Percentiles rank a stretch among this genome's conserved stretches.
Evolutionary conservation across 176 grass and related monocot species (phyloP).

Genomic region (Zoysia japonica): DNA sequence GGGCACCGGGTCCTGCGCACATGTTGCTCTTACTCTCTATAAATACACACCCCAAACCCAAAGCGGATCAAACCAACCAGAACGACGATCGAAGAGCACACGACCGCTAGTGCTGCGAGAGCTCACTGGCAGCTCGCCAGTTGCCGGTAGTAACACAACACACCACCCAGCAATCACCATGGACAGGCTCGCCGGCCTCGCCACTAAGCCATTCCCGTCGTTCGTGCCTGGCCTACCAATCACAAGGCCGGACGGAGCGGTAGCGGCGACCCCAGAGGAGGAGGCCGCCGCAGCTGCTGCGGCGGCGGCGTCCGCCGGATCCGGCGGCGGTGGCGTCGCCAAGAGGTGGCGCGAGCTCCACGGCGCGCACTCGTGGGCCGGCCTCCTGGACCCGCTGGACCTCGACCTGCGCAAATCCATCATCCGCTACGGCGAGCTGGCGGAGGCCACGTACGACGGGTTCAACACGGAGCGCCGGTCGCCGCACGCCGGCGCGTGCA

Average conservation of each 20-base stretch:
- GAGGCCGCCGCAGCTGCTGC: too few species aligned
- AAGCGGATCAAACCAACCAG: neutral
- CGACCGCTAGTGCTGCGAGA: too few species aligned
- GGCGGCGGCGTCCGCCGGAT: too few species aligned
- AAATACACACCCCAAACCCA: neutral
- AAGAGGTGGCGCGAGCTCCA: constrained; percentile 55
- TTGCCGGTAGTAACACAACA: neutral
- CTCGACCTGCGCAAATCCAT: constrained; percentile 50
- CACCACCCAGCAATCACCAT: neutral
- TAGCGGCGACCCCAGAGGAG: neutral
- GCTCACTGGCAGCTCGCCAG: too few species aligned
- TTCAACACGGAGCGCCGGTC: constrained; percentile 57
- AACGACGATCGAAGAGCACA: neutral
- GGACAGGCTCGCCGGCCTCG: neutral
- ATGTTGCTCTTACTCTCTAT: too few species aligned
- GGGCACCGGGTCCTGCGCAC: too few species aligned
- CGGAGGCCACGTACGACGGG: constrained; percentile 51
- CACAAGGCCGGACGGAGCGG: neutral
- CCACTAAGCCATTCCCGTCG: neutral
- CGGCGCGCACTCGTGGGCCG: constrained; percentile 55
- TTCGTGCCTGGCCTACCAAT: neutral
- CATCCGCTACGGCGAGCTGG: constrained; percentile 59
- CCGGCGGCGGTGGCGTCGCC: constrained; percentile 26
- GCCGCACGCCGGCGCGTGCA: constrained; percentile 39
- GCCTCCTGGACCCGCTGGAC: constrained; percentile 58